Evolutionary conservation across 228 moss, liverwort and hornwort genomes (phyloP), one percentile per base, ranked within the genome.

Genomic region (Sphagnum magellanicum): DNA sequence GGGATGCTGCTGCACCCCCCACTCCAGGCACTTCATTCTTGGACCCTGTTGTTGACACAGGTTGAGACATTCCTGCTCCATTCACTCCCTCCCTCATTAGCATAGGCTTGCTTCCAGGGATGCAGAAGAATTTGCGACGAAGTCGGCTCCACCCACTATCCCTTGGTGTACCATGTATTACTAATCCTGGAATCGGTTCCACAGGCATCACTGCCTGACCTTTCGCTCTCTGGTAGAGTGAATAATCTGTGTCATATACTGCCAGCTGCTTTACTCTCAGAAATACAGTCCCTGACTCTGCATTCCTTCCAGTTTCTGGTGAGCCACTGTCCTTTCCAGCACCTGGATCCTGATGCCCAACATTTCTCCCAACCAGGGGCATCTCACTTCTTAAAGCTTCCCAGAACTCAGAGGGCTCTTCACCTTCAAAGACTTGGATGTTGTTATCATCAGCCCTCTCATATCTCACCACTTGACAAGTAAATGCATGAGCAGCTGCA

Each of bases 351-450:
- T 68, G 12, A 4, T 17, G 17, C 4, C 6, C 72, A 49, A 57
- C n/a, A 32, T 4, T 60, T 47, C 16, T 66, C n/a, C 53, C 61
- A 5, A 10, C 59, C 11, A 53, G 50, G 11, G 5, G 16, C 16
- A 49, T 61, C 4, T 52, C 73, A 32, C 32, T 32, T 66, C 13
- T 61, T 4, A 86, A 74, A 6, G 69, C 69, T 17, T 74, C 74
- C 73, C 77, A 82, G 59, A 86, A 86, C 52, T 79, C 73, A 5
- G 50, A 4, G 13, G 82, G 75, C 67, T 86, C 82, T 48, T 69
- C 16, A 47, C 73, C 75, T 67, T 86, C 86, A 49, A 59, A 7
- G 52, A 78, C 63, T 0, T 60, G 73, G 32, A 75, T 15, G 6
- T 67, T 73, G 48, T 51, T n/a, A 6, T 79, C 78, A 8, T 79